These are phyloP conservation scores for Eleusine coracana DNA, from an alignment of 176 grass and related monocot species.

Conservation along the genomic window DNA sequence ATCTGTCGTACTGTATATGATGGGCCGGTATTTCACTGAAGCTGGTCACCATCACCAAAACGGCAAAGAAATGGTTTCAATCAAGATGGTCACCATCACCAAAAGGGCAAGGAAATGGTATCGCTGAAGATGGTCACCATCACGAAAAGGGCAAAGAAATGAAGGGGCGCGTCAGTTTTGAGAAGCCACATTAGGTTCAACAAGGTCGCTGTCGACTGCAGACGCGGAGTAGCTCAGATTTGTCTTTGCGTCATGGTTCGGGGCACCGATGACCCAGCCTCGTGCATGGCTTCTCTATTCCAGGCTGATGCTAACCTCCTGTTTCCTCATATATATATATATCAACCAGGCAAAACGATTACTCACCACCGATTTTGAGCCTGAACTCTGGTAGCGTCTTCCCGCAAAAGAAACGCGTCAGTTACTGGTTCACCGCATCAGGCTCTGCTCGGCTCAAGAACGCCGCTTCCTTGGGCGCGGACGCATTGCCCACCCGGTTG, in stretches of 20 bases:
- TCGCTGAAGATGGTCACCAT: not conserved
- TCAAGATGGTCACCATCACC: not conserved
- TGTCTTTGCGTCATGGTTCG: not conserved
- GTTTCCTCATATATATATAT: too few relatives aligned
- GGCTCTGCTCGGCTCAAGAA: not conserved
- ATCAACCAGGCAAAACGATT: too few relatives aligned
- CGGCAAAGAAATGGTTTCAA: too few relatives aligned
- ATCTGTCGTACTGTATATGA: not conserved
- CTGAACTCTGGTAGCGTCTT: not conserved
- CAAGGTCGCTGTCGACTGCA: not conserved
- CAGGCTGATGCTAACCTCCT: not conserved
- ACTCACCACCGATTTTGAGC: not conserved
- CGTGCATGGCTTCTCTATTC: not conserved
- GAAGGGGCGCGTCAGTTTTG: not conserved
- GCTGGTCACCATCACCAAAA: too few relatives aligned
- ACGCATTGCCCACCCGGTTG: not conserved
- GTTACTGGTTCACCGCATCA: not conserved
- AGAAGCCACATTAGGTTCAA: not conserved
- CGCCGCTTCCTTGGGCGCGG: not conserved
- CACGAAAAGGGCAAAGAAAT: not conserved
- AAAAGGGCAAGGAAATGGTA: too few relatives aligned
- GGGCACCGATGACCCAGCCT: not conserved
- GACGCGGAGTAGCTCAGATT: not conserved
- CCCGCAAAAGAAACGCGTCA: not conserved
- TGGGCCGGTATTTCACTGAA: not conserved